Evolutionary conservation across 73 alveolate genomes (phyloP).

Genomic region (Paramecium sonneborni): DNA sequence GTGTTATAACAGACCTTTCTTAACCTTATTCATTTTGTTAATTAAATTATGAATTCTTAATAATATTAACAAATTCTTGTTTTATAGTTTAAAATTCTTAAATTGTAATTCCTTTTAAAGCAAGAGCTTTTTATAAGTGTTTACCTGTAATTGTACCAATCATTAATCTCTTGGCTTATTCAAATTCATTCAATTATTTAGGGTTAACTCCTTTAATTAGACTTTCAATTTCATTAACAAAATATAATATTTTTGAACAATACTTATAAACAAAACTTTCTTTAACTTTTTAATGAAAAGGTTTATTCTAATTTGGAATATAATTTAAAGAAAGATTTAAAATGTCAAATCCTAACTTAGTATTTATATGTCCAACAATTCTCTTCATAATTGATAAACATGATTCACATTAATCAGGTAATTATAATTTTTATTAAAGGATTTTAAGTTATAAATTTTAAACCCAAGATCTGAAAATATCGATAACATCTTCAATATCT

Average conservation of each 20-base stretch:
- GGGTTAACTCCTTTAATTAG: constrained; percentile 48
- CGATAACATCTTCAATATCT: constrained; percentile 52
- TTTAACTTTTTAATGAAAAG: constrained; percentile 37
- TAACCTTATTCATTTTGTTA: background rate
- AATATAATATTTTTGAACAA: constrained; percentile 32
- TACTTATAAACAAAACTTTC: constrained; percentile 3
- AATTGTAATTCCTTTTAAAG: constrained; percentile 44
- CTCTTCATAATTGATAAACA: constrained; percentile 14
- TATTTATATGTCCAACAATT: background rate
- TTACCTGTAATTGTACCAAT: constrained; percentile 63
- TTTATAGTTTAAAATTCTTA: background rate
- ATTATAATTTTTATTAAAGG: background rate
- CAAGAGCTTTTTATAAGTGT: constrained; percentile 56
- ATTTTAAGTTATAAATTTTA: constrained; percentile 33
- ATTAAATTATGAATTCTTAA: background rate
- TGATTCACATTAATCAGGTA: background rate
- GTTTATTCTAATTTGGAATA: background rate
- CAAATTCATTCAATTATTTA: constrained; percentile 42
- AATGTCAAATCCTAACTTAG: constrained; percentile 20
- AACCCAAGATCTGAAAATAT: constrained; percentile 61
- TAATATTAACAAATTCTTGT: constrained; percentile 40
- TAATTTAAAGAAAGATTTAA: background rate
- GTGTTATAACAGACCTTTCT: constrained; percentile 27
- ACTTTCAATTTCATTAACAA: constrained; percentile 26
- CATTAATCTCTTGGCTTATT: constrained; percentile 55